These are phyloP conservation scores for Drosera spatulata DNA, from an alignment of 179 eudicot genomes.

Conservation along the genomic window DNA sequence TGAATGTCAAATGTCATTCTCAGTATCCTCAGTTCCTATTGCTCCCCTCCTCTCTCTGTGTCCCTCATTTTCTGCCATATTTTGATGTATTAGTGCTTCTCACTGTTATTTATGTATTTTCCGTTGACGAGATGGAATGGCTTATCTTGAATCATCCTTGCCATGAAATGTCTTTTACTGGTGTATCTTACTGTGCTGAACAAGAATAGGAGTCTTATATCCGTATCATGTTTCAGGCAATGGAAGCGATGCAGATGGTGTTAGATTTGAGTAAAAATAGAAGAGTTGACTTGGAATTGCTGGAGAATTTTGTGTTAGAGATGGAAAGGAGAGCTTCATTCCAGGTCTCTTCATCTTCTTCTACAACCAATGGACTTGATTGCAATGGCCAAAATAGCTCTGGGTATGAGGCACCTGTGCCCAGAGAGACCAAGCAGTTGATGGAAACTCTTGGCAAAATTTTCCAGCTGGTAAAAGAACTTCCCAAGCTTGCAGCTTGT, in stretches of 20 bases:
- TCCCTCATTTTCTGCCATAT: too few species aligned
- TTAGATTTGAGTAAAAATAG: conserved; percentile 55
- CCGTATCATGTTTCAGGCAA: conserved; percentile 37
- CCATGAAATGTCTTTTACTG: too few species aligned
- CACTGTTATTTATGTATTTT: too few species aligned
- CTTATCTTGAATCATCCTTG: too few species aligned
- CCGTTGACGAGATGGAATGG: too few species aligned
- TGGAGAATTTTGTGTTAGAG: conserved; percentile 64
- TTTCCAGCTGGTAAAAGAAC: conserved; percentile 42
- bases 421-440: conserved; percentile 49
- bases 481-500: too few species aligned
- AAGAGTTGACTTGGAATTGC: conserved; percentile 43
- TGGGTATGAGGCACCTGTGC: conserved; percentile 17
- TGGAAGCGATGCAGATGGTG: conserved; percentile 71
- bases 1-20: too few species aligned
- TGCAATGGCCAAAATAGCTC: conserved; percentile 10
- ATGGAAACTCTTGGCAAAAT: conserved; percentile 67
- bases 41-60: too few species aligned
- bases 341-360: conserved; percentile 14
- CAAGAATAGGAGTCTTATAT: not conserved
- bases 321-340: conserved; percentile 39
- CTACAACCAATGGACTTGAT: conserved; percentile 8
- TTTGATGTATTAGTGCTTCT: too few species aligned
- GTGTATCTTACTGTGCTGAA: too few species aligned
- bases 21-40: too few species aligned